These are phyloP conservation scores for Coffea canephora DNA, from an alignment of 257 asterid genomes.

Conservation along the genomic window DNA sequence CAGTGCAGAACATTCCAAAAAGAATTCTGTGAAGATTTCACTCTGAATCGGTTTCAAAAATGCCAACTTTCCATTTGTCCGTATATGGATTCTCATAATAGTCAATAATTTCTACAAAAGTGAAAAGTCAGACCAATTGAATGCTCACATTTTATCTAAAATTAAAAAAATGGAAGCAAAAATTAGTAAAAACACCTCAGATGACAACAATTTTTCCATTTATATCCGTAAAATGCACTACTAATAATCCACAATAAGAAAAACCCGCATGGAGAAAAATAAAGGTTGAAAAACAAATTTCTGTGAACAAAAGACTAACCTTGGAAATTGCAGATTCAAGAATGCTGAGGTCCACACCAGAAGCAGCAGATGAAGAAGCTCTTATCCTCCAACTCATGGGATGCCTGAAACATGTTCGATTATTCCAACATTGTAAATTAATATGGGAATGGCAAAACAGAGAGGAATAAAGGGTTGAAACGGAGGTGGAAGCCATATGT, in stretches of 20 bases:
- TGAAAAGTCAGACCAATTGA: not conserved
- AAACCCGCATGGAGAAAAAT: not conserved
- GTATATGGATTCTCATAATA: not conserved
- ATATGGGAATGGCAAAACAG: constrained; percentile 29
- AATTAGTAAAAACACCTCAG: not conserved
- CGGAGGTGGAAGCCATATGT: constrained; percentile 37
- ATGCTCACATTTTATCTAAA: not conserved
- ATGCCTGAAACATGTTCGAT: constrained; percentile 9
- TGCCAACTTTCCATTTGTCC: not conserved
- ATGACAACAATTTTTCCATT: not conserved
- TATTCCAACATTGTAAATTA: not conserved
- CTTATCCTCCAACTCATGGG: constrained; percentile 26
- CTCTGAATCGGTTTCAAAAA: not conserved
- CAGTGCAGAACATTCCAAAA: not conserved
- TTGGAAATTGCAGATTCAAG: constrained; percentile 69
- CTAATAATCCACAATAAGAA: not conserved
- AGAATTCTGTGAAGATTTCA: not conserved
- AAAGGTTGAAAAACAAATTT: not conserved
- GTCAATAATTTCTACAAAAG: not conserved
- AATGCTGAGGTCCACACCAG: constrained; percentile 55
- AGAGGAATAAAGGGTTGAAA: constrained; percentile 36
- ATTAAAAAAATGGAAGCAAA: not conserved
- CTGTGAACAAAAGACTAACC: constrained; percentile 31
- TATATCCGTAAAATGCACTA: not conserved
- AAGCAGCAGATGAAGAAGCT: constrained; percentile 73